These are phyloP conservation scores for Pseudogymnoascus sp. DNA, from an alignment of 2,329 filamentous ascomycete species.

Conservation along the genomic window DNA sequence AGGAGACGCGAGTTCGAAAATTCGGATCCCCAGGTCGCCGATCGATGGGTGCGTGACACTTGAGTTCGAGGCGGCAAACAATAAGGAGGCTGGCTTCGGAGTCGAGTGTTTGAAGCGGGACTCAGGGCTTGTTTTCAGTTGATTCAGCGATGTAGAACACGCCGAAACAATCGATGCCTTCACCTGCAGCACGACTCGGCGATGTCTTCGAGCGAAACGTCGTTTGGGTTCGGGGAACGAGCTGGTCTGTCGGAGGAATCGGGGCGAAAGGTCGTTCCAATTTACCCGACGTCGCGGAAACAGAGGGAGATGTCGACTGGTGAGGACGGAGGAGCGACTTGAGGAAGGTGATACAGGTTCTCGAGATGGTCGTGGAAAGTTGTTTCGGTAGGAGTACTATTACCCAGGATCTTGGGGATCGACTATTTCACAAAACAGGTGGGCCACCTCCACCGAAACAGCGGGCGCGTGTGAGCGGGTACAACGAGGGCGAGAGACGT, in stretches of 20 bases:
- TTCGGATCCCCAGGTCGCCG: background rate
- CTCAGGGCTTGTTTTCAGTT: background rate
- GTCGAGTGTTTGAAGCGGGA: background rate
- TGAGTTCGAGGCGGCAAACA: background rate
- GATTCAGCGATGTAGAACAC: constrained; percentile 1
- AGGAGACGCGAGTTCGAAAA: background rate
- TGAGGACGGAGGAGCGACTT: background rate
- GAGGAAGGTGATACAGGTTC: background rate
- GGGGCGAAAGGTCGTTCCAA: background rate
- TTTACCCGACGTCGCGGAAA: background rate
- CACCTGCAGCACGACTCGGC: background rate
- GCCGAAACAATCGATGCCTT: background rate
- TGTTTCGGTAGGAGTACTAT: background rate
- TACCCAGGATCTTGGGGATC: constrained; percentile 1
- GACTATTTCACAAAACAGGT: constrained; percentile 5
- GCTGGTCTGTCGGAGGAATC: background rate
- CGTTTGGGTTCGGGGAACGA: background rate
- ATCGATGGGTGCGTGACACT: background rate
- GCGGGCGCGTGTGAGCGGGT: constrained; percentile 2
- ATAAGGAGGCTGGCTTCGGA: background rate
- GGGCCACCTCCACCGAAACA: constrained; percentile 1
- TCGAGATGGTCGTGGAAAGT: background rate
- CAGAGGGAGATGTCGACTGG: background rate
- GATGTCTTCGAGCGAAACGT: background rate
- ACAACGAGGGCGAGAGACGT: background rate